Percentiles rank a stretch among this genome's conserved stretches.
phyloP scores from a whole-genome alignment of 352 stramenopile genomes.

The Peronospora destructor region DNA sequence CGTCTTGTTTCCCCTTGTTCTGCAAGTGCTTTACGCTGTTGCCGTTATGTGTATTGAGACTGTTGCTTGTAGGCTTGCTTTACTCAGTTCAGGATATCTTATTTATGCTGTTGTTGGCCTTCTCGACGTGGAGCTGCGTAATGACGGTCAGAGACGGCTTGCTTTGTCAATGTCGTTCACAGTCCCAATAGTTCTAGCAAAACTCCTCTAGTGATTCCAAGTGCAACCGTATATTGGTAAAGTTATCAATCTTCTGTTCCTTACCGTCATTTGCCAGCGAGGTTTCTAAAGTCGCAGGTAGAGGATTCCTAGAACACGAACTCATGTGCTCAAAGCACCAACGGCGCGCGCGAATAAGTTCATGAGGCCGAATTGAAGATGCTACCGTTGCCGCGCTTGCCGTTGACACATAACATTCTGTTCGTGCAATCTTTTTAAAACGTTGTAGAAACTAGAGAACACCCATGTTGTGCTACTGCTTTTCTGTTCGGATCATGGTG shows the following conservation, averaged over 20 bases:
- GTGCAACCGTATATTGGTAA: constrained; percentile 30
- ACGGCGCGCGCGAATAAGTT: too few species aligned
- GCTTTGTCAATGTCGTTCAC: constrained; percentile 35
- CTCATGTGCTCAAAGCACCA: too few species aligned
- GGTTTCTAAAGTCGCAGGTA: constrained; percentile 5
- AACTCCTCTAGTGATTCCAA: constrained; percentile 41
- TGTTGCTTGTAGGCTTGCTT: constrained; percentile 4
- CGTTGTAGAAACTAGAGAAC: too few species aligned
- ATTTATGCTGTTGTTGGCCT: constrained; percentile 63
- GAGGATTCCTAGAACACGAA: constrained; percentile 4
- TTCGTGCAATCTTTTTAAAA: too few species aligned
- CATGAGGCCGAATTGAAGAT: constrained; percentile 90
- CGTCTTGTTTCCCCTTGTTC: constrained; percentile 12
- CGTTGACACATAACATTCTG: constrained; percentile 35
- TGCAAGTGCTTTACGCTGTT: constrained; percentile 5
- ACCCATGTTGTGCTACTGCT: too few species aligned
- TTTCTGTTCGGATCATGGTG: too few species aligned
- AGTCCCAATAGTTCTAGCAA: neutral
- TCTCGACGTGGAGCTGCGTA: constrained; percentile 59
- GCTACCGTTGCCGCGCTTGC: constrained; percentile 78
- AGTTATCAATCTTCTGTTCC: neutral
- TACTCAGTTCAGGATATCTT: constrained; percentile 40
- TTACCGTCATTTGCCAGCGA: constrained; percentile 11
- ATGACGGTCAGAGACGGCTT: constrained; percentile 76
- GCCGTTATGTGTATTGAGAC: neutral